Conservation (phyloP, 352 stramenopile species). For the Plasmopara viticola region DNA sequence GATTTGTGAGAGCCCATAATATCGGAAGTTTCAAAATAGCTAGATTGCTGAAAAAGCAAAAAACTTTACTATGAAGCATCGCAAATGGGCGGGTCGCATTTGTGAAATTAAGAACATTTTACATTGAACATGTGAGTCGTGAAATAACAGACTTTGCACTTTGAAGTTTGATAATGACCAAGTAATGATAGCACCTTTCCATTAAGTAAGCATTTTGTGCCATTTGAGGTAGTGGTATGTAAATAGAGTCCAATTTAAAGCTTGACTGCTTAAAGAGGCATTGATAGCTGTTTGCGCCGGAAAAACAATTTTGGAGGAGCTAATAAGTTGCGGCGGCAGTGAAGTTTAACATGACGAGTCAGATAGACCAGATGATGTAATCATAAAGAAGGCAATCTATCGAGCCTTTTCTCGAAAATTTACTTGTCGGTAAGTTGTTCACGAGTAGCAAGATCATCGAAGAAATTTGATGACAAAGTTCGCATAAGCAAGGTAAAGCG, state of each 20-base stretch:
- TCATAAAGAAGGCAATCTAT: no score
- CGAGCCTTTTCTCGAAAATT: no score
- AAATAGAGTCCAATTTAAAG: no score
- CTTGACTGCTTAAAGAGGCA: no score
- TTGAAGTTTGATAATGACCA: slow-evolving; percentile 4
- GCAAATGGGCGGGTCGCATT: not conserved
- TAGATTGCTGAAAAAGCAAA: not conserved
- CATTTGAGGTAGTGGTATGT: no score
- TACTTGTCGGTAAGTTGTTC: no score
- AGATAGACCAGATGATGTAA: no score
- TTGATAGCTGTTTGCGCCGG: no score
- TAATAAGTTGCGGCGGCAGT: no score
- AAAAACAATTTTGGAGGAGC: no score
- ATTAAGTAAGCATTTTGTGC: slow-evolving; percentile 1
- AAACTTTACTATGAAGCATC: not conserved
- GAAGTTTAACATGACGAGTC: no score
- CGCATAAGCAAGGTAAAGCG: not conserved
- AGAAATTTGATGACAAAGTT: not conserved
- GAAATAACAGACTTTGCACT: slow-evolving; percentile 3
- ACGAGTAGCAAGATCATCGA: no score
- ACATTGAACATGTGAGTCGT: slow-evolving; percentile 5
- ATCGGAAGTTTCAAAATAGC: not conserved
- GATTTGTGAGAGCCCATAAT: not conserved
- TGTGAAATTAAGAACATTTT: slow-evolving; percentile 1
- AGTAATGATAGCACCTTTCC: not conserved